Evolutionary conservation across 2,329 filamentous ascomycete species (phyloP).

Genomic region (Aspergillus brasiliensis): DNA sequence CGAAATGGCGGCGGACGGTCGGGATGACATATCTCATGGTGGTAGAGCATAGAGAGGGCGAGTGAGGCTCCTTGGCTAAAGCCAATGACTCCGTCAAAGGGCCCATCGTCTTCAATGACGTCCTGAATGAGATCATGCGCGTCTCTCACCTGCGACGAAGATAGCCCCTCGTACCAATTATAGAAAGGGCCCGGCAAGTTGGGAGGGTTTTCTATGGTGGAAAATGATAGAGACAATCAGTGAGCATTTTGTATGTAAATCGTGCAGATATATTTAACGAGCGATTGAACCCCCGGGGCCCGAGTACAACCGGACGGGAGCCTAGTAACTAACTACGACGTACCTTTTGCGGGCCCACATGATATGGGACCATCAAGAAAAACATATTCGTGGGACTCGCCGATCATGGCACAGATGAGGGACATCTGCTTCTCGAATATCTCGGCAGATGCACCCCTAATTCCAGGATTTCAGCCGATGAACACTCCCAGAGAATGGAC

Average conservation of each 20-base stretch:
- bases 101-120: constrained; percentile 25
- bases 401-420: too few species aligned
- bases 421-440: too few species aligned
- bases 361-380: constrained; percentile 5
- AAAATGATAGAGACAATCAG: neutral
- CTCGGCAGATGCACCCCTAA: too few species aligned
- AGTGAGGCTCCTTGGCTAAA: constrained; percentile 27
- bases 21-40: constrained; percentile 11
- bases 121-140: constrained; percentile 1
- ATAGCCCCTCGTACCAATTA: constrained; percentile 2
- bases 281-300: neutral
- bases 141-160: neutral
- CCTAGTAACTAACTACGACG: neutral
- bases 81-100: constrained; percentile 28
- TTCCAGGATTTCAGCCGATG: too few species aligned
- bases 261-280: neutral
- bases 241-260: neutral
- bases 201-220: constrained; percentile 1
- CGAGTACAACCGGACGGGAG: neutral
- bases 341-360: neutral
- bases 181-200: constrained; percentile 5
- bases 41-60: constrained; percentile 17
- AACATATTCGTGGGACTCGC: too few species aligned
- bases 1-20: constrained; percentile 3
- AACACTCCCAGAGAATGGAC: too few species aligned